phyloP scores from a whole-genome alignment of 768 basidiomycete species.

The Agaricus blazei region DNA sequence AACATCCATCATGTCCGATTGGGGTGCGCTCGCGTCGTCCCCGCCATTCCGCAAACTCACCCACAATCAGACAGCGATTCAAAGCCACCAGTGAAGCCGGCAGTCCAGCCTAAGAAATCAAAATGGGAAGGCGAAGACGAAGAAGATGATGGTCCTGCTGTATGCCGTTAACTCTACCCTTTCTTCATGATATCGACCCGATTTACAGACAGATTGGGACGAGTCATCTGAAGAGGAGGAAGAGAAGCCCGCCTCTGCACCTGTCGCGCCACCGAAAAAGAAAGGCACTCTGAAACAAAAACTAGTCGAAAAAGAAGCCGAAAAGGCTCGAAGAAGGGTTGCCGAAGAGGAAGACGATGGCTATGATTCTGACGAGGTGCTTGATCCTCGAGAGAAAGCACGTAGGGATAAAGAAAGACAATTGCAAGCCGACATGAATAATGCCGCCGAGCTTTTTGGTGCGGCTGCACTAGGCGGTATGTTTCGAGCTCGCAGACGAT shows the following conservation, averaged over 20 bases:
- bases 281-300: slow-evolving; percentile 91
- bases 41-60: neutral
- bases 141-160: slow-evolving; percentile 73
- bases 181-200: neutral
- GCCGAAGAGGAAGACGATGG: slow-evolving; percentile 40
- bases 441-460: slow-evolving; percentile 80
- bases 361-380: slow-evolving; percentile 69
- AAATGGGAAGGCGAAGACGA: slow-evolving; percentile 94
- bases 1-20: slow-evolving; percentile 30
- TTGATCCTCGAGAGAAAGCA: slow-evolving; percentile 78
- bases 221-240: slow-evolving; percentile 41
- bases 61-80: slow-evolving; percentile 36
- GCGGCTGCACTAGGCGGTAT: slow-evolving; percentile 59
- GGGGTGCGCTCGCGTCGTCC: slow-evolving; percentile 19
- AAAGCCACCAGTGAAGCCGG: slow-evolving; percentile 16
- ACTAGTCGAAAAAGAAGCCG: slow-evolving; percentile 86
- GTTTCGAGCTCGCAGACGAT: slow-evolving; percentile 13
- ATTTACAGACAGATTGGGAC: slow-evolving; percentile 88
- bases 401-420: slow-evolving; percentile 75
- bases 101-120: slow-evolving; percentile 30
- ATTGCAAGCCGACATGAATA: slow-evolving; percentile 80
- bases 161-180: slow-evolving; percentile 32
- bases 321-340: slow-evolving; percentile 48
- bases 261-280: slow-evolving; percentile 76
- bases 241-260: slow-evolving; percentile 35